Conservation (phyloP, 2,329 filamentous ascomycete genomes). For the Penicillium sp. region DNA sequence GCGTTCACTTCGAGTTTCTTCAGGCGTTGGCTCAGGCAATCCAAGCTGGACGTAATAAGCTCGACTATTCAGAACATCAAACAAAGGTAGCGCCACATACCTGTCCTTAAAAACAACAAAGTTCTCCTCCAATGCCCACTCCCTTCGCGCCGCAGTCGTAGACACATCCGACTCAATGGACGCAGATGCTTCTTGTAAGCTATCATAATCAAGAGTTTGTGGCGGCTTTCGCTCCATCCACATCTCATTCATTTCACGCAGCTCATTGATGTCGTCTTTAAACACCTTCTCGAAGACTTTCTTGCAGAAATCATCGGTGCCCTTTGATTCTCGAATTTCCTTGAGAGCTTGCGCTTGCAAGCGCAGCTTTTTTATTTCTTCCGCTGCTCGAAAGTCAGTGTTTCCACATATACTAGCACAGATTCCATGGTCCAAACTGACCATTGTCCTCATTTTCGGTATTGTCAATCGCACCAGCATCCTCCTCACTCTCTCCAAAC, state of each 20-base stretch:
- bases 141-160: slow-evolving; percentile 64
- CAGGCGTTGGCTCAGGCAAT: slow-evolving; percentile 71
- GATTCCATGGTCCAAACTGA: slow-evolving; percentile 32
- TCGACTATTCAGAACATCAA: not conserved
- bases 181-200: slow-evolving; percentile 54
- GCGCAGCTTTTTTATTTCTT: slow-evolving; percentile 83
- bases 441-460: slow-evolving; percentile 78
- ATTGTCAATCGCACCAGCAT: slow-evolving; percentile 73
- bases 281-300: slow-evolving; percentile 94
- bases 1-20: slow-evolving; percentile 59
- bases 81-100: slow-evolving; percentile 30
- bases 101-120: slow-evolving; percentile 81
- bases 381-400: slow-evolving; percentile 43
- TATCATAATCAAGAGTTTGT: slow-evolving; percentile 67
- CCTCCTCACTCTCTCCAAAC: slow-evolving; percentile 87
- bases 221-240: slow-evolving; percentile 83
- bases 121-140: slow-evolving; percentile 82
- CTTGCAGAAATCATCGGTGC: slow-evolving; percentile 70
- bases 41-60: slow-evolving; percentile 52
- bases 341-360: slow-evolving; percentile 81
- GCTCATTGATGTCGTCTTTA: slow-evolving; percentile 73
- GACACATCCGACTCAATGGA: slow-evolving; percentile 54
- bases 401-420: not conserved
- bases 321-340: slow-evolving; percentile 76
- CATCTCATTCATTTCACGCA: slow-evolving; percentile 90